Evolutionary conservation across 2,329 filamentous ascomycete species (phyloP).

Genomic region (Aspergillus sp.): DNA sequence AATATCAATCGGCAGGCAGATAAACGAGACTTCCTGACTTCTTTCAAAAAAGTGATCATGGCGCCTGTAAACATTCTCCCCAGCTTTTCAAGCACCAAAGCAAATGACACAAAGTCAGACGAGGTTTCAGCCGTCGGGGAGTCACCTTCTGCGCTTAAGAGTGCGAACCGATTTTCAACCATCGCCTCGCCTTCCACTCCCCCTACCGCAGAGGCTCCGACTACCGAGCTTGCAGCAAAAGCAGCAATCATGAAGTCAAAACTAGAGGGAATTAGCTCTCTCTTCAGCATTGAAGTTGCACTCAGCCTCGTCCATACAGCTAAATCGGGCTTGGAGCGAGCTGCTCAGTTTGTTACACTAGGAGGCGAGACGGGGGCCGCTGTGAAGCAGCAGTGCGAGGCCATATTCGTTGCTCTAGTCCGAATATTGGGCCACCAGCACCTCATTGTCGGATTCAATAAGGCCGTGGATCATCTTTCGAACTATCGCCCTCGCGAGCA

Average conservation of each 20-base stretch:
- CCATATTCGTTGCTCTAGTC: slow-evolving; percentile 82
- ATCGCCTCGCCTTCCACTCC: slow-evolving; percentile 34
- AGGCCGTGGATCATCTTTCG: slow-evolving; percentile 85
- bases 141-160: slow-evolving; percentile 25
- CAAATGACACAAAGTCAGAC: slow-evolving; percentile 37
- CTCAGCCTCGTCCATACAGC: slow-evolving; percentile 84
- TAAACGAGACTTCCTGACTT: slow-evolving; percentile 93
- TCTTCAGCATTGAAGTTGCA: slow-evolving; percentile 96
- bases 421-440: slow-evolving; percentile 82
- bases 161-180: slow-evolving; percentile 39
- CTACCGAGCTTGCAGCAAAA: slow-evolving; percentile 90
- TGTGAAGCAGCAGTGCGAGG: slow-evolving; percentile 82
- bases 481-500: slow-evolving; percentile 83
- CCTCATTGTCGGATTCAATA: slow-evolving; percentile 89
- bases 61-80: slow-evolving; percentile 93
- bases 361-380: slow-evolving; percentile 78
- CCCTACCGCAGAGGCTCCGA: slow-evolving; percentile 67
- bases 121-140: slow-evolving; percentile 20
- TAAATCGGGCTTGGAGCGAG: slow-evolving; percentile 82
- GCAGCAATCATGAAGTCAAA: slow-evolving; percentile 96
- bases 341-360: slow-evolving; percentile 76
- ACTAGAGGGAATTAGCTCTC: slow-evolving; percentile 87
- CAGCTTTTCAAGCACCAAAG: slow-evolving; percentile 64
- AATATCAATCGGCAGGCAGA: slow-evolving; percentile 92
- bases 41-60: slow-evolving; percentile 99